Evolutionary conservation across 2,329 filamentous ascomycete species (phyloP).

Genomic region (Ascochyta clinopodiicola): DNA sequence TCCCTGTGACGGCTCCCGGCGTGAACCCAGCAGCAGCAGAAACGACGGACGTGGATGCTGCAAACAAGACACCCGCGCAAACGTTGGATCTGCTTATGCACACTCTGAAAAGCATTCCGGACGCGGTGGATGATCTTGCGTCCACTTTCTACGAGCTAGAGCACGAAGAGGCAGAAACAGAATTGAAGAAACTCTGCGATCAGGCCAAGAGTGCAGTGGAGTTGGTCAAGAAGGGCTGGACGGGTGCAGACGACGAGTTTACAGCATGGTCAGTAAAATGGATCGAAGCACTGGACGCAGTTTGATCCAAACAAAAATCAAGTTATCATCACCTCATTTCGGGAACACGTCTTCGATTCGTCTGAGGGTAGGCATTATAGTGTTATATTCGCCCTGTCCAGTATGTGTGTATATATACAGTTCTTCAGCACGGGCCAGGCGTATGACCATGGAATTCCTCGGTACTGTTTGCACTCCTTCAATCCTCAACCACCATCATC

Average conservation of each 20-base stretch:
- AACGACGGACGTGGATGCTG: slow-evolving; percentile 10
- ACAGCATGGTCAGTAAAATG: slow-evolving; percentile 74
- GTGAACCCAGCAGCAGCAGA: not conserved
- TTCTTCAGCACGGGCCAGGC: slow-evolving; percentile 15
- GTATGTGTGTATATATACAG: slow-evolving; percentile 3
- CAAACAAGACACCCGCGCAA: slow-evolving; percentile 25
- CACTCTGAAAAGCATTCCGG: slow-evolving; percentile 66
- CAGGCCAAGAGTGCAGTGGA: slow-evolving; percentile 65
- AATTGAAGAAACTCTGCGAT: slow-evolving; percentile 66
- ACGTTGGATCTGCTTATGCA: slow-evolving; percentile 63
- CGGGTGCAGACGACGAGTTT: slow-evolving; percentile 74
- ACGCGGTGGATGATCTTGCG: slow-evolving; percentile 73
- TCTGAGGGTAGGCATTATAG: not conserved
- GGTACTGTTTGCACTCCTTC: not conserved
- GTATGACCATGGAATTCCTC: slow-evolving; percentile 12
- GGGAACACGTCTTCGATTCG: not conserved
- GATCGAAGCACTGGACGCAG: slow-evolving; percentile 53
- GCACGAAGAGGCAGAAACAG: slow-evolving; percentile 62
- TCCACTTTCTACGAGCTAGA: slow-evolving; percentile 75
- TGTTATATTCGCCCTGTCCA: slow-evolving; percentile 12
- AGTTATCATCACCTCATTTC: not conserved
- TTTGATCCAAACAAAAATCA: slow-evolving; percentile 12
- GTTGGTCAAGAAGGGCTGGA: slow-evolving; percentile 66
- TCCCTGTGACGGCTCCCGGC: slow-evolving; percentile 23
- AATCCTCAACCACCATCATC: not conserved